These are phyloP conservation scores for Phylloporus arenicola DNA, from an alignment of 768 basidiomycete species.

Conservation along the genomic window DNA sequence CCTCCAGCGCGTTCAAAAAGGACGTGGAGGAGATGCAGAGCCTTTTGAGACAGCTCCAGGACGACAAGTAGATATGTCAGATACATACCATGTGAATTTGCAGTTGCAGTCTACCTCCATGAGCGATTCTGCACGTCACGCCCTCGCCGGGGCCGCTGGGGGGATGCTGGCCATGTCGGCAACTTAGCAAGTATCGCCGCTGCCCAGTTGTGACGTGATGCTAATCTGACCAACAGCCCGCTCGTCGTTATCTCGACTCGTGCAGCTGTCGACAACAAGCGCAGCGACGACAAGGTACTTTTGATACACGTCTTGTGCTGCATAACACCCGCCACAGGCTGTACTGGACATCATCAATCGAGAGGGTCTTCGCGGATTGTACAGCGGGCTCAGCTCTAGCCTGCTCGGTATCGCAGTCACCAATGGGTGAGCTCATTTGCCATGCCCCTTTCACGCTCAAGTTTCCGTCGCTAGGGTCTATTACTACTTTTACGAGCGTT, in stretches of 20 bases:
- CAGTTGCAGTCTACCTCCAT: slow-evolving; percentile 27
- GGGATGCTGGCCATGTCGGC: slow-evolving; percentile 89
- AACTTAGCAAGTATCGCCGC: slow-evolving; percentile 59
- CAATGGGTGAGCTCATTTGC: slow-evolving; percentile 60
- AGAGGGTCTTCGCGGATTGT: slow-evolving; percentile 81
- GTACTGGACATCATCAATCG: slow-evolving; percentile 72
- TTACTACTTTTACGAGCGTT: slow-evolving; percentile 86
- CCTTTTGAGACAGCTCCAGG: slow-evolving; percentile 45
- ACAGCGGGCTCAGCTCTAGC: slow-evolving; percentile 81
- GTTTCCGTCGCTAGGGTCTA: slow-evolving; percentile 55
- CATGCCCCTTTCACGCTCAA: neutral
- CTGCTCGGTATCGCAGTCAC: slow-evolving; percentile 89
- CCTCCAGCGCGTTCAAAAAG: slow-evolving; percentile 55
- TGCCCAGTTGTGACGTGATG: neutral
- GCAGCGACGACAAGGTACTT: slow-evolving; percentile 59
- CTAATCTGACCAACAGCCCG: slow-evolving; percentile 49
- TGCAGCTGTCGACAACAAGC: slow-evolving; percentile 85
- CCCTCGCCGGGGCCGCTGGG: slow-evolving; percentile 83
- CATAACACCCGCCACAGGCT: slow-evolving; percentile 35
- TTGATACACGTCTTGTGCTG: neutral
- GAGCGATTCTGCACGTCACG: slow-evolving; percentile 81
- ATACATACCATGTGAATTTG: slow-evolving; percentile 15
- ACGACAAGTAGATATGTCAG: neutral
- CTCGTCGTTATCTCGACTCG: slow-evolving; percentile 89
- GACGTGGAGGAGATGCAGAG: slow-evolving; percentile 71